Percentiles rank a stretch among this genome's conserved stretches.
phyloP scores from a whole-genome alignment of 2,329 filamentous ascomycete species.

The Fusarium poae region DNA sequence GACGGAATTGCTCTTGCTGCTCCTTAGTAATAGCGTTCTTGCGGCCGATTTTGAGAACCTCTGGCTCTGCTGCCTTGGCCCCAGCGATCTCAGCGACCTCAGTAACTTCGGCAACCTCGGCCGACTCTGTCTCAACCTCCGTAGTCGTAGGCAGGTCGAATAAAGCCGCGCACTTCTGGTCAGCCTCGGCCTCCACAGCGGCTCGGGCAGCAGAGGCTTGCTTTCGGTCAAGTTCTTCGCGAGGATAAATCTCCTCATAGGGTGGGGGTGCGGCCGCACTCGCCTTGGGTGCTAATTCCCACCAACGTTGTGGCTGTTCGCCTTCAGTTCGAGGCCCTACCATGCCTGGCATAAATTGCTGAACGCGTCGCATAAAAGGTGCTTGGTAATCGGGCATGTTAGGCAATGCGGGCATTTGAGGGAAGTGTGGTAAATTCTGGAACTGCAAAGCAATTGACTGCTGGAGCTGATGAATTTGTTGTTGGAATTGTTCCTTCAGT shows the following conservation, averaged over 20 bases:
- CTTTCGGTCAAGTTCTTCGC: constrained; percentile 66
- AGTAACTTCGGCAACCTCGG: constrained; percentile 53
- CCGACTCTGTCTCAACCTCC: constrained; percentile 51
- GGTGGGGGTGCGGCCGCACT: constrained; percentile 72
- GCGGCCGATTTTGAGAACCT: constrained; percentile 69
- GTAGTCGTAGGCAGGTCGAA: constrained; percentile 61
- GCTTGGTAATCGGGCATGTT: constrained; percentile 79
- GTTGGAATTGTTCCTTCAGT: constrained; percentile 78
- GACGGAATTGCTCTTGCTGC: constrained; percentile 73
- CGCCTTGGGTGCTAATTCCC: constrained; percentile 69
- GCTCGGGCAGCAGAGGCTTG: constrained; percentile 69
- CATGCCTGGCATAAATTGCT: constrained; percentile 78
- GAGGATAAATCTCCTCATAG: constrained; percentile 83
- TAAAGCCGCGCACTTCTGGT: constrained; percentile 67
- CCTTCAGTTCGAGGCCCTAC: constrained; percentile 63
- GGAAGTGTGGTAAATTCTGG: constrained; percentile 66
- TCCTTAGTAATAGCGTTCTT: constrained; percentile 74
- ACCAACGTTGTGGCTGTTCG: constrained; percentile 67
- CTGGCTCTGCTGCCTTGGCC: constrained; percentile 57
- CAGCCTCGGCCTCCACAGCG: constrained; percentile 69
- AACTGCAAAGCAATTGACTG: constrained; percentile 76
- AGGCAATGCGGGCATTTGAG: constrained; percentile 73
- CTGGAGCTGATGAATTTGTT: constrained; percentile 82
- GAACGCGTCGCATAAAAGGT: constrained; percentile 78
- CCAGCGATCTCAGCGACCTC: constrained; percentile 54